Conservation (phyloP, 1,139 yeast species). For the Hemisphaericaspora subhashii region DNA sequence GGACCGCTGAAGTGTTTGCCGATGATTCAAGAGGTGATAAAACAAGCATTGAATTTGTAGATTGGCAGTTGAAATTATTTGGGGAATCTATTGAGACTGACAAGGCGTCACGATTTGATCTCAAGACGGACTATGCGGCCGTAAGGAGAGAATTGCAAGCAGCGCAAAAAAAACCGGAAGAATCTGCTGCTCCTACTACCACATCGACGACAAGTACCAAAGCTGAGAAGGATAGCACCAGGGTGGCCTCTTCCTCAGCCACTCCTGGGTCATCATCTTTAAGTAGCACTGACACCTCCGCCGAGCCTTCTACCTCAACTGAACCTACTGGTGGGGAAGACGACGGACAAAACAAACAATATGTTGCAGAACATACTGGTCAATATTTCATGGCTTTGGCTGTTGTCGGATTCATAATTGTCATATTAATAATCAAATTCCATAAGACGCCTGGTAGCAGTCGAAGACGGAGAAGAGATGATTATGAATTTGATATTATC, state of each 20-base stretch:
- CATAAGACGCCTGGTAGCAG: slow-evolving; percentile 50
- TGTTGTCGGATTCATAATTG: slow-evolving; percentile 56
- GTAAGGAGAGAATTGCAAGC: slow-evolving; percentile 32
- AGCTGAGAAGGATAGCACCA: neutral
- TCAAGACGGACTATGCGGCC: slow-evolving; percentile 42
- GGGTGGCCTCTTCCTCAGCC: neutral
- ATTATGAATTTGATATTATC: slow-evolving; percentile 77
- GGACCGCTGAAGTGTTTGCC: slow-evolving; percentile 67
- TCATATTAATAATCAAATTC: slow-evolving; percentile 53
- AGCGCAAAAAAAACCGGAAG: slow-evolving; percentile 8
- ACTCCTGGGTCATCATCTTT: slow-evolving; percentile 1
- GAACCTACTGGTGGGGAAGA: slow-evolving; percentile 15
- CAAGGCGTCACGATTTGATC: slow-evolving; percentile 51
- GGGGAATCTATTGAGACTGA: slow-evolving; percentile 73
- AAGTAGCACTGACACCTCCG: slow-evolving; percentile 7
- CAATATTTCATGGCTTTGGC: slow-evolving; percentile 62
- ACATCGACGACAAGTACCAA: slow-evolving; percentile 1
- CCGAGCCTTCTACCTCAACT: slow-evolving; percentile 8
- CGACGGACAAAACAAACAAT: slow-evolving; percentile 36
- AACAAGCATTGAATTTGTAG: slow-evolving; percentile 49
- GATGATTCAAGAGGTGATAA: slow-evolving; percentile 18
- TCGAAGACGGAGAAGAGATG: slow-evolving; percentile 61
- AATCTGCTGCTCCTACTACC: slow-evolving; percentile 2
- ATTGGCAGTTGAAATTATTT: slow-evolving; percentile 80
- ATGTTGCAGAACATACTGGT: slow-evolving; percentile 43